phyloP scores from a whole-genome alignment of 1,139 yeast species.

The Taphrina flavorubra region DNA sequence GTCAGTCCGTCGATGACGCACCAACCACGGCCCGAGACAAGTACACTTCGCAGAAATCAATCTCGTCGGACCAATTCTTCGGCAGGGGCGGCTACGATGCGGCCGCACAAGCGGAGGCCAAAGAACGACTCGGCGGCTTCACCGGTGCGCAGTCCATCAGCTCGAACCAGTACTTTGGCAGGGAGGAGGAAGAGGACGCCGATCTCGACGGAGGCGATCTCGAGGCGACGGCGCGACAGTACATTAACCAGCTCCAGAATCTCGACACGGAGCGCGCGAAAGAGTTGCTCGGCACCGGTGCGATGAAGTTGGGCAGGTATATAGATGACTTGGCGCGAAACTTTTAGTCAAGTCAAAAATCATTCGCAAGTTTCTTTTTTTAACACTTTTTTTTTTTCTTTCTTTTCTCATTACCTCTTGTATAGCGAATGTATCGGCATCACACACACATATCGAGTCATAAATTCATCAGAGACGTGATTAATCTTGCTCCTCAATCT shows the following conservation, averaged over 20 bases:
- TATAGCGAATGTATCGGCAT: conserved; percentile 17
- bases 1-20: conserved; percentile 47
- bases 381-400: neutral
- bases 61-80: conserved; percentile 79
- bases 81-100: conserved; percentile 88
- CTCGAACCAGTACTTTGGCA: conserved; percentile 90
- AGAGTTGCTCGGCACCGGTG: conserved; percentile 35
- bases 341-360: conserved; percentile 9
- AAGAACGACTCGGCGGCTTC: conserved; percentile 74
- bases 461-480: too few species aligned
- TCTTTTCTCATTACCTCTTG: neutral
- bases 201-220: conserved; percentile 44
- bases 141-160: conserved; percentile 89
- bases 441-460: too few species aligned
- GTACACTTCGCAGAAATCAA: conserved; percentile 88
- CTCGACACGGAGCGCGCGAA: conserved; percentile 35
- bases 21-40: conserved; percentile 59
- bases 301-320: conserved; percentile 35
- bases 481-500: neutral
- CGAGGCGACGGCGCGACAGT: conserved; percentile 37
- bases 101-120: conserved; percentile 77
- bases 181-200: conserved; percentile 62
- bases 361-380: too few species aligned
- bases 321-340: conserved; percentile 39
- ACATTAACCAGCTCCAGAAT: conserved; percentile 35